Evolutionary conservation across 176 grass and related monocot species (phyloP), one percentile per base, ranked within the genome.

Genomic region (Avena eriantha): DNA sequence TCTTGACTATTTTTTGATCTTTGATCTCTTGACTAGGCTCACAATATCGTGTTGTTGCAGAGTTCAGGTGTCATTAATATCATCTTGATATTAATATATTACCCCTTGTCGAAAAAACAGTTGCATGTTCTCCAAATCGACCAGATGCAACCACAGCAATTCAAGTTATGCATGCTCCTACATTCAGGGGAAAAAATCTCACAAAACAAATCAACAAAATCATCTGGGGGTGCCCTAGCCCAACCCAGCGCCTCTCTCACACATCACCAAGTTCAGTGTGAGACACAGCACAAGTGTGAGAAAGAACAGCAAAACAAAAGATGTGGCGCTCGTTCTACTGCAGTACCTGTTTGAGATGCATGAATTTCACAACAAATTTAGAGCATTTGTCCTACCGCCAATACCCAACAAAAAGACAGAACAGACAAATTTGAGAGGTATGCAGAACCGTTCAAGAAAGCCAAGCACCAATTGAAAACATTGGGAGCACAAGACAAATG

Each of bases 401-500:
- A 16, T 60, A 55, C 31, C 17, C 21, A 68, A 35, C 21, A 2
- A 34, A 51, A 73, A 50, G 41, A 41, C 13, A 79, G 9, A 78
- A 49, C 31, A 1, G 6, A 5, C 51, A 78, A 3, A 54, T 11
- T 18, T 11, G 39, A 64, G 55, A 34, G 5, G 8, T 29, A 61
- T 12, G 5, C 21, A 3, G 14, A 76, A 13, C 33, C 15, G 36
- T 45, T 68, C 45, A 59, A 59, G 49, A 36, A 69, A 77, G 56
- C 47, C 34, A 74, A 83, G 24, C 64, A 87, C 21, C 19, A 72
- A 45, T 39, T 72, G 76, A 74, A 69, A 46, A 72, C 80, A 35
- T 53, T 65, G 19, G 69, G 24, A 79, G 45, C 70, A 93, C 22
- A 45, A 49, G 33, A 29, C 48, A 78, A 41, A 26, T 21, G 7